A percentile compares a stretch with the other conserved stretches of the same genome.
Conservation (phyloP, 1,284 basidiomycete species). For the Trichosporon coremiiforme region DNA sequence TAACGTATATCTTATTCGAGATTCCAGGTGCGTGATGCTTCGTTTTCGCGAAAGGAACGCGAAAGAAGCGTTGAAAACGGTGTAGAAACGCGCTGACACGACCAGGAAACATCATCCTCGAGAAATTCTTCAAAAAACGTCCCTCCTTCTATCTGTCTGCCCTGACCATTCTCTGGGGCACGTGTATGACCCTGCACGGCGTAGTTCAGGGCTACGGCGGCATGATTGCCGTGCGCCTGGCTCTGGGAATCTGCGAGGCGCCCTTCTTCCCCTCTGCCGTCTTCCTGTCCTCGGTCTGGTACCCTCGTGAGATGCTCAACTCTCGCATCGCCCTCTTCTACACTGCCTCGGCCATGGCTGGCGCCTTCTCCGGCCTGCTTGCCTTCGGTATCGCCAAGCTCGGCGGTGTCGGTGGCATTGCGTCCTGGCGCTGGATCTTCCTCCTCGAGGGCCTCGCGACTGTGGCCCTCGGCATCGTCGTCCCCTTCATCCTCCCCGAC, state of each 20-base stretch:
- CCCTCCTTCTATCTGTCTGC: slow-evolving; percentile 4
- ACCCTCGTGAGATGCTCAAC: slow-evolving; percentile 19
- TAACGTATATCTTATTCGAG: slow-evolving; percentile 49
- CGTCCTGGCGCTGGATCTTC: slow-evolving; percentile 44
- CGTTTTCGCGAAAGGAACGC: too few species aligned
- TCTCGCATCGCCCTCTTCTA: slow-evolving; percentile 25
- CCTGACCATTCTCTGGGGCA: slow-evolving; percentile 3
- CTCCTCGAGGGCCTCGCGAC: slow-evolving; percentile 24
- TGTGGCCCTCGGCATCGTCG: slow-evolving; percentile 15
- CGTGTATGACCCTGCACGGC: slow-evolving; percentile 26
- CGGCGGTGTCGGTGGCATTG: slow-evolving; percentile 36
- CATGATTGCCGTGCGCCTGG: slow-evolving; percentile 19
- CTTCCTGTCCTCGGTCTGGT: slow-evolving; percentile 28
- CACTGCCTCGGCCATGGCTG: slow-evolving; percentile 25
- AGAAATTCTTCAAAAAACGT: slow-evolving; percentile 17
- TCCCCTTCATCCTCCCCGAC: slow-evolving; percentile 26
- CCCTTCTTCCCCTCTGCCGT: slow-evolving; percentile 41
- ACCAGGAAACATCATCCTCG: slow-evolving; percentile 23
- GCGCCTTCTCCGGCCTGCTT: slow-evolving; percentile 42
- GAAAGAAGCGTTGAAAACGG: too few species aligned
- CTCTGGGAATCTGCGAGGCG: slow-evolving; percentile 39
- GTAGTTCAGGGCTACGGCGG: slow-evolving; percentile 15
- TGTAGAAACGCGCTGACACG: neutral
- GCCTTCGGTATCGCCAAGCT: slow-evolving; percentile 44
- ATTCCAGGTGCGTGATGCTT: slow-evolving; percentile 34